Evolutionary conservation across 2,329 filamentous ascomycete genomes (phyloP), one percentile per base, ranked within the genome.

Genomic region (Davidsoniella australis): DNA sequence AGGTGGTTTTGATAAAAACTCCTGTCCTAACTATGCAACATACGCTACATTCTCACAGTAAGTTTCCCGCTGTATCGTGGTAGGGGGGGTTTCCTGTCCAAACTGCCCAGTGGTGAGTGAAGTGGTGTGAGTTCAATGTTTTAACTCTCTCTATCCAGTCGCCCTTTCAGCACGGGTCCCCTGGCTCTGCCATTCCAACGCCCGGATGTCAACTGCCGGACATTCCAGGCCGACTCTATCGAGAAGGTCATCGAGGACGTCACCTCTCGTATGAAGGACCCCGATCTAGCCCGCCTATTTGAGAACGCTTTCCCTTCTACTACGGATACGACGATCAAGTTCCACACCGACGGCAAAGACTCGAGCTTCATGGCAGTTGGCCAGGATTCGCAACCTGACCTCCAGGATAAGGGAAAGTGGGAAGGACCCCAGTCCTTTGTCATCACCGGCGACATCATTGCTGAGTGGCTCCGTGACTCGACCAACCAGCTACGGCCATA

Each of bases 251-350:
- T 98, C 54, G 63, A 77, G 26, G 79, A 95, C 56, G 71, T 98
- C 56, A 91, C 82, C 5, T 72, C 75, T 24, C 80, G 77, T 48
- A 83, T 98, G 67, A 72, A 80, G 52, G 82, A 96, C 58, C 81
- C 82, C 14, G 91, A 96, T 58, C 75, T 98, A 10, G 89, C 89
- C 3, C 79, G 88, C 23, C 70, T 98, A 9, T 98, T 98, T 61
- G 86, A 94, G 61, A 98, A 98, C 61, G 80, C 89, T 2, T 96
- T 93, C 56, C 89, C 89, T 4, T 94, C 91, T 54, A 89, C 85
- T 0, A 76, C 91, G 2, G 87, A 94, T 59, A 94, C 87, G 0
- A 94, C 87, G 0, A 76, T 94, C 55, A 78, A 84, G 58, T 94
- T 89, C 73, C 87, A 94, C 61, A 80, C 81, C 4, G 77, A 82